Evolutionary conservation across 2,329 filamentous ascomycete genomes (phyloP).

Genomic region (Curvularia spicifera): DNA sequence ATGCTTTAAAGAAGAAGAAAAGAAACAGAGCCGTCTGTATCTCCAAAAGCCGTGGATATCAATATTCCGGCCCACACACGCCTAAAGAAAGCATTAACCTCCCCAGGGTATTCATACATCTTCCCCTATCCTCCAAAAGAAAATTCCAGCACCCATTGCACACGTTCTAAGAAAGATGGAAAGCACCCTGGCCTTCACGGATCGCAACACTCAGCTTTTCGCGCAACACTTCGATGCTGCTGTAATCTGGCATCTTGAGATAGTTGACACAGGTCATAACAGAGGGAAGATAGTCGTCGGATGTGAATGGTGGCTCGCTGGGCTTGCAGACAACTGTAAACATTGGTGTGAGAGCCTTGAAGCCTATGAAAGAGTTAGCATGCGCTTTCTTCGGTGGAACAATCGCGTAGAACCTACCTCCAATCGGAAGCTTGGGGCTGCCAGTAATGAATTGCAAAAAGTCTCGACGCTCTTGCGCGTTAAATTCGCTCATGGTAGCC

Average conservation of each 20-base stretch:
- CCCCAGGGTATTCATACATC: conserved; percentile 9
- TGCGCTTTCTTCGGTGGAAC: background rate
- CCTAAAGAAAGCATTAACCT: background rate
- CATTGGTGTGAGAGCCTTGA: conserved; percentile 96
- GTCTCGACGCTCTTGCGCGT: conserved; percentile 76
- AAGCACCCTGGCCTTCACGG: conserved; percentile 94
- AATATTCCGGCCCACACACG: conserved; percentile 2
- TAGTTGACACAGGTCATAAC: conserved; percentile 99
- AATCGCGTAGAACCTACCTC: conserved; percentile 67
- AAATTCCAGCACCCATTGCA: too few relatives aligned
- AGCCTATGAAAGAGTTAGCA: conserved; percentile 64
- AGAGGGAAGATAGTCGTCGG: conserved; percentile 97
- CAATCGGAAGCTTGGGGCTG: conserved; percentile 96
- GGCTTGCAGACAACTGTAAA: conserved; percentile 99
- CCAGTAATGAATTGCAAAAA: conserved; percentile 98
- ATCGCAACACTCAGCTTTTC: conserved; percentile 84
- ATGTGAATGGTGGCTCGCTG: conserved; percentile 90
- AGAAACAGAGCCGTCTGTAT: background rate
- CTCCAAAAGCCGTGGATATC: conserved; percentile 4
- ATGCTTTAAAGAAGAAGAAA: background rate
- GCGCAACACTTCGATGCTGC: conserved; percentile 74
- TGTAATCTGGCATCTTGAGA: conserved; percentile 96
- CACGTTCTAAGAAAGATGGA: conserved; percentile 78
- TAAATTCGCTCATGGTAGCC: conserved; percentile 91
- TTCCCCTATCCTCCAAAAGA: background rate